phyloP scores from a whole-genome alignment of 1,139 yeast genomes.

The Saccharomyces hybrid region DNA sequence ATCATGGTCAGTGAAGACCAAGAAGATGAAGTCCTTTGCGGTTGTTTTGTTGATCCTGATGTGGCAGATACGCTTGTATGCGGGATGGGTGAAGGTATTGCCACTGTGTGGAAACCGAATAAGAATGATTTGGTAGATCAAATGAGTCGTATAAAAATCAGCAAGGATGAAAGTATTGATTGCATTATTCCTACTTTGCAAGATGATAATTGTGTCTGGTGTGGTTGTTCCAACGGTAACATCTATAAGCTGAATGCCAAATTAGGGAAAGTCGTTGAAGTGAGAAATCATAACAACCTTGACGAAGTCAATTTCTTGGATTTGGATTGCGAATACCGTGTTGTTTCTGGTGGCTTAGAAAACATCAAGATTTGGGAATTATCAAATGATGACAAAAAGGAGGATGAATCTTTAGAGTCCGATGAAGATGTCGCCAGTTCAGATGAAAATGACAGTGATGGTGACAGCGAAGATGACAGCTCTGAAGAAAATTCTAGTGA shows the following conservation, averaged over 20 bases:
- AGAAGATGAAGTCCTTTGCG: slow-evolving; percentile 80
- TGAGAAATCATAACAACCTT: slow-evolving; percentile 53
- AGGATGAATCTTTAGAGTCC: slow-evolving; percentile 22
- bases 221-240: slow-evolving; percentile 81
- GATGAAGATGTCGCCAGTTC: slow-evolving; percentile 15
- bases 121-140: slow-evolving; percentile 68
- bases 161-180: slow-evolving; percentile 70
- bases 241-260: slow-evolving; percentile 61
- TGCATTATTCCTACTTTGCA: slow-evolving; percentile 69
- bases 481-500: slow-evolving; percentile 20
- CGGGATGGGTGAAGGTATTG: slow-evolving; percentile 88
- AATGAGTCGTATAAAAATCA: slow-evolving; percentile 65
- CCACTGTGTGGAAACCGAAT: slow-evolving; percentile 79
- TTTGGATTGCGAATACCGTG: slow-evolving; percentile 68
- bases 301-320: slow-evolving; percentile 69
- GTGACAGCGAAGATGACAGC: slow-evolving; percentile 11
- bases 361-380: slow-evolving; percentile 64
- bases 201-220: slow-evolving; percentile 64
- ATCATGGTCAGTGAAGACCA: slow-evolving; percentile 70
- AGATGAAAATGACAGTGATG: slow-evolving; percentile 12
- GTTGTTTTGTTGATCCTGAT: slow-evolving; percentile 59
- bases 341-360: slow-evolving; percentile 80
- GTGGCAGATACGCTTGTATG: slow-evolving; percentile 63
- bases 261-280: slow-evolving; percentile 56
- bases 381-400: slow-evolving; percentile 27